These are phyloP conservation scores for Colletotrichum sublineola DNA, from an alignment of 2,329 filamentous ascomycete species.

Conservation along the genomic window DNA sequence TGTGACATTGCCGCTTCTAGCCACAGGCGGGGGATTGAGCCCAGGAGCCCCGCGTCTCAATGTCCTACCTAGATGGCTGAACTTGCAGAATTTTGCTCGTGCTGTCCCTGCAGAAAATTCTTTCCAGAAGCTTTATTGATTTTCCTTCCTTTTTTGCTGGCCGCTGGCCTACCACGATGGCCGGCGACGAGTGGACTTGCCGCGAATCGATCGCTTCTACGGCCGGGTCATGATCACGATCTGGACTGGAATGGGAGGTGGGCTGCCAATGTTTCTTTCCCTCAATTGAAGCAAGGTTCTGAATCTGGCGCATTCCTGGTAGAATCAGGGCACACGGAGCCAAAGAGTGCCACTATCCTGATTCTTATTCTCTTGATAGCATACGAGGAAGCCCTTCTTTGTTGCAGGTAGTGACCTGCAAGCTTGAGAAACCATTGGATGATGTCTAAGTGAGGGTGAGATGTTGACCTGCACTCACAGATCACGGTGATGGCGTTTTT, in stretches of 20 bases:
- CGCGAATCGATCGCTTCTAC: not conserved
- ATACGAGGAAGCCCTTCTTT: not conserved
- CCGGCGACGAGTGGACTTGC: conserved; percentile 12
- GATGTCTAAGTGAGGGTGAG: not conserved
- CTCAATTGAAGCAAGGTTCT: not conserved
- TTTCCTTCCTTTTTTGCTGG: not conserved
- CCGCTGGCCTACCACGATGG: conserved; percentile 4
- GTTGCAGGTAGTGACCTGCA: not conserved
- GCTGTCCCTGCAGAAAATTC: conserved; percentile 39
- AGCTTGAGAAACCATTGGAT: not conserved
- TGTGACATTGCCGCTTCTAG: conserved; percentile 38
- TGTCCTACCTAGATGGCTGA: not conserved
- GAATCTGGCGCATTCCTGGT: not conserved
- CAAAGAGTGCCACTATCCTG: not conserved
- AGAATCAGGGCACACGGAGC: not conserved
- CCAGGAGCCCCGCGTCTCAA: conserved; percentile 11
- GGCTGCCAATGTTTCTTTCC: not conserved
- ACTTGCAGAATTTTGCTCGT: conserved; percentile 36
- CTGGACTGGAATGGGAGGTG: conserved; percentile 14
- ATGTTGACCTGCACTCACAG: conserved; percentile 31
- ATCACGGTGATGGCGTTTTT: conserved; percentile 24
- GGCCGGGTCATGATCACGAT: not conserved
- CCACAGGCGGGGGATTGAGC: conserved; percentile 27
- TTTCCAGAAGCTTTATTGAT: conserved; percentile 9
- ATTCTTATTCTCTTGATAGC: not conserved